Evolutionary conservation across 1,139 yeast species (phyloP).

Genomic region (Zygosaccharomyces sapae): DNA sequence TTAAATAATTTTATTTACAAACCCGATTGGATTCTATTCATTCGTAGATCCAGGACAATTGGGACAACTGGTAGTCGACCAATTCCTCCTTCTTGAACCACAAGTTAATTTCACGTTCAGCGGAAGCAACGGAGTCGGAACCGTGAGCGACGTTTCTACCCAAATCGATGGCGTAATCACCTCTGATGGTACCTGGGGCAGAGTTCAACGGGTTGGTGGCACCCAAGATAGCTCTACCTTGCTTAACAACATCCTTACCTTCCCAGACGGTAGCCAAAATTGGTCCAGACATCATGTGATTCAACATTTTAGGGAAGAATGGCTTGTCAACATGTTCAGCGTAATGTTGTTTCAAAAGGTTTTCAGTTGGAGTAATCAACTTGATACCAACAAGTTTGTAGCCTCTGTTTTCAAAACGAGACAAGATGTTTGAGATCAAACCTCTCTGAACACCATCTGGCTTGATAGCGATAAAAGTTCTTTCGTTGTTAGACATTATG

Average conservation of each 20-base stretch:
- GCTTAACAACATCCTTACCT: slow-evolving; percentile 99
- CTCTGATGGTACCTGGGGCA: slow-evolving; percentile 99
- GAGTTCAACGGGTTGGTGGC: slow-evolving; percentile 98
- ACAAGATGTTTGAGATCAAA: slow-evolving; percentile 79
- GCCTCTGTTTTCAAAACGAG: slow-evolving; percentile 96
- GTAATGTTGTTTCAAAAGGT: slow-evolving; percentile 88
- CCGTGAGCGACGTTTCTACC: slow-evolving; percentile 99
- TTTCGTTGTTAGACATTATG: slow-evolving; percentile 53
- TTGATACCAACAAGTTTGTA: slow-evolving; percentile 96
- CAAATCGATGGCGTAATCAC: slow-evolving; percentile 92
- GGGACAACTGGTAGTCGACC: slow-evolving; percentile 83
- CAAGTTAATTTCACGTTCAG: slow-evolving; percentile 89
- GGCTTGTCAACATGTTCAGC: slow-evolving; percentile 93
- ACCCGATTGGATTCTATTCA: slow-evolving; percentile 38
- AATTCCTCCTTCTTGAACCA: slow-evolving; percentile 99
- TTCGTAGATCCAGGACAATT: slow-evolving; percentile 90
- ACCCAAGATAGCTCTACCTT: slow-evolving; percentile 96
- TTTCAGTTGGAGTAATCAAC: slow-evolving; percentile 83
- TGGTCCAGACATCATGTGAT: slow-evolving; percentile 98
- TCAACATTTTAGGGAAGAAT: slow-evolving; percentile 91
- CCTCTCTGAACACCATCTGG: slow-evolving; percentile 99
- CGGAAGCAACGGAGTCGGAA: slow-evolving; percentile 97
- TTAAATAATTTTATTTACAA: slow-evolving; percentile 3
- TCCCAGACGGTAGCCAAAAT: slow-evolving; percentile 99
- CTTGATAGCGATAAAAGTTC: slow-evolving; percentile 98